Base-by-base conservation (phyloP, 192 early-diverging fungal genomes). In the Allomyces macrogynus region DNA sequence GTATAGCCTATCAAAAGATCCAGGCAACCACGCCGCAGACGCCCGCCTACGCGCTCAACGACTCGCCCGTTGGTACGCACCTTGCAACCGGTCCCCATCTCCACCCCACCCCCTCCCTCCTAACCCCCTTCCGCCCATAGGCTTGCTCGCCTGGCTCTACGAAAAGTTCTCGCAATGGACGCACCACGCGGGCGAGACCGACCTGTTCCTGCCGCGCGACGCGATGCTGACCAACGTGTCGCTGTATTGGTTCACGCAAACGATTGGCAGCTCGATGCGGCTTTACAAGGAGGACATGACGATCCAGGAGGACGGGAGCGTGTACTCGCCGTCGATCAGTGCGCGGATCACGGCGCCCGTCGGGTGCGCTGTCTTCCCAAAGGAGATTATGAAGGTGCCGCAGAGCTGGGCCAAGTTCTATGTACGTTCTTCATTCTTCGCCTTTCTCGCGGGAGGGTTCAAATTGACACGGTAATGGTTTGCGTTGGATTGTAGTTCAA, bases 241-340 rank as follows among this genome's bases (percentile, higher is more conserved):
- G 49, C 73, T 86, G 14, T 87, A 85, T 66, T 84, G 78, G 69
- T 65, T 78, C 23, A 87, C 82, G 18, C 74, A 81, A 42, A 73
- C 79, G 4, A 84, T 86, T 61, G 74, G 80, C 3, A 78, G 76
- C 0, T 84, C 81, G 1, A 79, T 79, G n/a, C 67, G 86, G 27
- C 71, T 86, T 16, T 87, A 87, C 64, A 79, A 85, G 68, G 86
- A 87, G 57, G 62, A 70, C 11, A 65, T 75, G 32, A 40, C 32
- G 5, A 40, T 40, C 8, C 32, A 40, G 7, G 32, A 40, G 7
- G 32, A 40, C 32, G 32, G 32, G 32, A 8, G 5, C 5, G 32
- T 40, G 4, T 27, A 64, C 67, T 44, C 60, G 65, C 49, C 11
- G 49, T 64, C 23, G 32, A 66, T 68, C 24, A 64, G 70, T 62